Base-by-base conservation (phyloP, 2,329 filamentous ascomycete genomes). In the Ustulina deusta region DNA sequence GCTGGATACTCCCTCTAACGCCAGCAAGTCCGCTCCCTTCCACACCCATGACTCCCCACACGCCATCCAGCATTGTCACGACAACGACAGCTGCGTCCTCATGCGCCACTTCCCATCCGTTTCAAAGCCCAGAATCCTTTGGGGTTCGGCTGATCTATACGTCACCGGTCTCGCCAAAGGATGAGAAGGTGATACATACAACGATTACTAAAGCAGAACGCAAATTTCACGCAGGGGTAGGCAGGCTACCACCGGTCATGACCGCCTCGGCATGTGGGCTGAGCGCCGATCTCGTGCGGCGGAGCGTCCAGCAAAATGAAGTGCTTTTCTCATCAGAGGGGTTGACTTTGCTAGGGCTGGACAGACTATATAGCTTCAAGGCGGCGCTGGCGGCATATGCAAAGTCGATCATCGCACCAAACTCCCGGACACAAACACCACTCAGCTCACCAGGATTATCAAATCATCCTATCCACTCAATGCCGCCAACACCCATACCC, bases 331-430 rank as follows among this genome's bases (percentile, higher is more conserved):
- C 84, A 1, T 84, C 86, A 1, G 85, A 87, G 29, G 87, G 87
- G 20, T 81, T 91, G 11, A 89, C 84, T 0, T 79, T 91, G 7
- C 76, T 90, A 15, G 83, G 87, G 0, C 82, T 90, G 11, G 89
- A 91, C 76, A 83, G 87, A 57, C 77, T 90, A 52, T 91, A 90
- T 79, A 88, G 86, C 48, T 87, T 91, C 79, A 90, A 90, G 76
- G 82, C 83, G 54, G 86, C 87, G 0, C 81, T 91, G 11, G 83
- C 85, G 20, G 83, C 83, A 70, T 90, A 90, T 75, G 83, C 85
- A 4, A 82, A 81, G 65, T 83, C 82, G 1, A 63, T 71, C 44
- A 20, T 25, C 46, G 40, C 62, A 25, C 34, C 63, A 44, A 51
- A 20, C 44, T 51, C 64, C 13, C 78, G 34, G 20, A 65, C 52